Evolutionary conservation across 495 filamentous ascomycete genomes (phyloP).

Genomic region (Daldinia grandis): DNA sequence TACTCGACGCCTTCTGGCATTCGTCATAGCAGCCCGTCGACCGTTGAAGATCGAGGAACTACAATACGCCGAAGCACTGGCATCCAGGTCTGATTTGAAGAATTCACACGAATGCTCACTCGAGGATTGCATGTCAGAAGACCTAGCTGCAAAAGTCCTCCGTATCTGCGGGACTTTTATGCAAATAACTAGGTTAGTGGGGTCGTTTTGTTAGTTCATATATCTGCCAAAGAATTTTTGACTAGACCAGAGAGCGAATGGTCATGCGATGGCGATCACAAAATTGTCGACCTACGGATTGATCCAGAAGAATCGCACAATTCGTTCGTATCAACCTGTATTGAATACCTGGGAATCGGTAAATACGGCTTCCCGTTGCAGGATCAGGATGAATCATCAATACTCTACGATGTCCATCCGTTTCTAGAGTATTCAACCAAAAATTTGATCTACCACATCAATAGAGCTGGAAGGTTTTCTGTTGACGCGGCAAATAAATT

Average conservation of each 20-base stretch:
- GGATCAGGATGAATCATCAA: neutral
- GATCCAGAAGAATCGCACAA: neutral
- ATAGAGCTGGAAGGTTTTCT: neutral
- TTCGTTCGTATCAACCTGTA: neutral
- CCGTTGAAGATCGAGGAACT: neutral
- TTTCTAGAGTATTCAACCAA: neutral
- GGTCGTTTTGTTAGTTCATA: neutral
- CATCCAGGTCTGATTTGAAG: neutral
- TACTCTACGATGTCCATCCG: neutral
- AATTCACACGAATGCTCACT: neutral
- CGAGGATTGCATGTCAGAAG: neutral
- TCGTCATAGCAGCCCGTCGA: neutral
- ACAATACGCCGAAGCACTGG: neutral
- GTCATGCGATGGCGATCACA: neutral
- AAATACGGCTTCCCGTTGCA: neutral
- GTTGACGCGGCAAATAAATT: neutral
- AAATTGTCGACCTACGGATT: neutral
- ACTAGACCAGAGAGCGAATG: neutral
- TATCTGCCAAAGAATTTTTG: neutral
- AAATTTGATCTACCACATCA: neutral
- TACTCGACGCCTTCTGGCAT: neutral
- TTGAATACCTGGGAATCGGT: neutral
- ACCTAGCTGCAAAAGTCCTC: neutral
- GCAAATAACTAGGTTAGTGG: neutral
- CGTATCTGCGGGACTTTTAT: neutral